These are phyloP conservation scores for Phialophora verrucosa DNA, from an alignment of 2,329 filamentous ascomycete genomes.

Conservation along the genomic window DNA sequence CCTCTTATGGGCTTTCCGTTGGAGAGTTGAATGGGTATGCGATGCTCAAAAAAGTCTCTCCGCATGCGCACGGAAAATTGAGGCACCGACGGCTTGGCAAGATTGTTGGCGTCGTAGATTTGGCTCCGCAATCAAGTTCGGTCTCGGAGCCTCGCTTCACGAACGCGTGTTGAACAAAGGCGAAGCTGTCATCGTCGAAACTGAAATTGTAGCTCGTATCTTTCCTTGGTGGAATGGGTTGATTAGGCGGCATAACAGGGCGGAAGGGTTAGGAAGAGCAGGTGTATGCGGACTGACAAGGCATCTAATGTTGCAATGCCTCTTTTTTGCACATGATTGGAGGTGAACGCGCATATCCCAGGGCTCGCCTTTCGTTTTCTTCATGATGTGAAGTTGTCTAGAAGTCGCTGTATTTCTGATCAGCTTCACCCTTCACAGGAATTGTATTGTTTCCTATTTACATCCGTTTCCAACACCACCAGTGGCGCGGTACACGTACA, in stretches of 20 bases:
- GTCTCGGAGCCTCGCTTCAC: background rate
- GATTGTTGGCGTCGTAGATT: background rate
- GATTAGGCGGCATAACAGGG: background rate
- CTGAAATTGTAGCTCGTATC: background rate
- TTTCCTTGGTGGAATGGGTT: background rate
- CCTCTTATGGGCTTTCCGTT: background rate
- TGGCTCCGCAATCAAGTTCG: background rate
- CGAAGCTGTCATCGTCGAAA: background rate
- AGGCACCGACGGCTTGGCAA: constrained; percentile 6
- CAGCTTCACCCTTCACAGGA: too few relatives aligned
- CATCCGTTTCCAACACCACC: background rate
- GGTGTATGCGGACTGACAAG: background rate
- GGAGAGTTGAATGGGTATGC: too few relatives aligned
- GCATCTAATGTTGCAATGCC: background rate
- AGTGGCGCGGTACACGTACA: too few relatives aligned
- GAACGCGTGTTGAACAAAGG: background rate
- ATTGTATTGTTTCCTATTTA: background rate
- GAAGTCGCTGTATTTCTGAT: background rate
- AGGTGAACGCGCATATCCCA: background rate
- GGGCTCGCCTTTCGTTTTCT: background rate
- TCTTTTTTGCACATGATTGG: background rate
- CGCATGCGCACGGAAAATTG: constrained; percentile 13
- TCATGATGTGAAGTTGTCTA: background rate
- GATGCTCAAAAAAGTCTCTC: constrained; percentile 11
- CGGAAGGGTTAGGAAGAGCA: background rate